These are phyloP conservation scores for Vanrija sp. DNA, from an alignment of 1,284 basidiomycete genomes.

Conservation along the genomic window DNA sequence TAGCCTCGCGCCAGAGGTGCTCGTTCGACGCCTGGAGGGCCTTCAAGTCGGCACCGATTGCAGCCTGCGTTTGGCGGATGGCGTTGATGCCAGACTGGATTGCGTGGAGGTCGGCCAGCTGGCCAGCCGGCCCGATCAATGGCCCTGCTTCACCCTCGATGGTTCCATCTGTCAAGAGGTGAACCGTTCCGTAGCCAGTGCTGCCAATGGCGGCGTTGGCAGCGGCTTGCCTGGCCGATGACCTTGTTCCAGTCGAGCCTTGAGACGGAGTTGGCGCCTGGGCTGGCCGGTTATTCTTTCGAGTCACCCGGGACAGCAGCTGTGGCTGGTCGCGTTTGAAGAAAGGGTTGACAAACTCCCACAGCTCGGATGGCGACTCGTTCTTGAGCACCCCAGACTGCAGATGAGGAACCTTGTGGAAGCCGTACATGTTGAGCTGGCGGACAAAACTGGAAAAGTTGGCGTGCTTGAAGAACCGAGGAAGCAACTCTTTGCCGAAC, in stretches of 20 bases:
- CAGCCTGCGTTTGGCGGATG: conserved; percentile 86
- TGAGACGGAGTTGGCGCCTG: conserved; percentile 7
- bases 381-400: conserved; percentile 86
- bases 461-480: conserved; percentile 93
- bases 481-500: conserved; percentile 84
- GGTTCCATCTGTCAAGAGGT: conserved; percentile 44
- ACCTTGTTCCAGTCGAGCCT: conserved; percentile 25
- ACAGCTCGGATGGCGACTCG: conserved; percentile 78
- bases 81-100: conserved; percentile 68
- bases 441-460: conserved; percentile 93
- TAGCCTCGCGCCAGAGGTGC: conserved; percentile 85
- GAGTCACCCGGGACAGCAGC: conserved; percentile 80
- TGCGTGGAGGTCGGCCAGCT: conserved; percentile 37
- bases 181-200: conserved; percentile 18
- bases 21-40: conserved; percentile 85
- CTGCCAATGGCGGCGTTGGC: conserved; percentile 8
- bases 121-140: conserved; percentile 25
- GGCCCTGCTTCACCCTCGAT: conserved; percentile 36
- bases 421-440: conserved; percentile 97
- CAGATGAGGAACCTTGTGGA: conserved; percentile 92
- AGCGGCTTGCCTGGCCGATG: conserved; percentile 30
- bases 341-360: conserved; percentile 88
- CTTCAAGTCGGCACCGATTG: conserved; percentile 81
- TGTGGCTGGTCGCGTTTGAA: conserved; percentile 89
- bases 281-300: conserved; percentile 58